phyloP scores from a whole-genome alignment of 2,329 filamentous ascomycete species.

The Aspergillus sp. region DNA sequence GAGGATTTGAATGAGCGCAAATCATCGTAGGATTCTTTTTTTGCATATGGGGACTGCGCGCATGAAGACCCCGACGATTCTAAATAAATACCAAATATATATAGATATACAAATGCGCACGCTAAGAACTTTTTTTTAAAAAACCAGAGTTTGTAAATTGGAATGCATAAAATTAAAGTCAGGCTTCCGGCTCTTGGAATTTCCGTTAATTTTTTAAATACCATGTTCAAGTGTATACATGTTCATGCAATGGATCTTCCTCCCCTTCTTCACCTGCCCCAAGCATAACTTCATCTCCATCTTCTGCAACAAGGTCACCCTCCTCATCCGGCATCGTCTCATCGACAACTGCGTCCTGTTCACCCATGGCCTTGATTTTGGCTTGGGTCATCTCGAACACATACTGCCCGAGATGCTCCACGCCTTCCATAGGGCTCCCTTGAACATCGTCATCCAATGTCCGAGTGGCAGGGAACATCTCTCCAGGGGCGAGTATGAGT shows the following conservation, averaged over 20 bases:
- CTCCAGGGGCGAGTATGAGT: conserved; percentile 76
- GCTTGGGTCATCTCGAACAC: conserved; percentile 93
- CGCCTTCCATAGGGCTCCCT: conserved; percentile 75
- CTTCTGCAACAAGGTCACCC: conserved; percentile 27
- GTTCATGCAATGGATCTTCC: conserved; percentile 35
- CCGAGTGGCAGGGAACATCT: conserved; percentile 75
- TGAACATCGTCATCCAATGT: conserved; percentile 48
- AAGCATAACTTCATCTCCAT: conserved; percentile 37
- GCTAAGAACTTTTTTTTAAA: background rate
- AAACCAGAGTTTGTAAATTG: background rate
- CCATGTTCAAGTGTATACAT: conserved; percentile 14
- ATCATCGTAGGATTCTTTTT: background rate
- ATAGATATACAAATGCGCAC: background rate
- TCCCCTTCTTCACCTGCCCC: conserved; percentile 35
- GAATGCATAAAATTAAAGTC: background rate
- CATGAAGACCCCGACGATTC: background rate
- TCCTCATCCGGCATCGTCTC: conserved; percentile 32
- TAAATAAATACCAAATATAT: background rate
- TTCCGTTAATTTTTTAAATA: background rate
- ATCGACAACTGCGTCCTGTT: conserved; percentile 38
- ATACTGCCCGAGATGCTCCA: conserved; percentile 94
- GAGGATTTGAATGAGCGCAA: conserved; percentile 48
- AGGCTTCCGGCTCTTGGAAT: background rate
- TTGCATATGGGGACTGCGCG: background rate
- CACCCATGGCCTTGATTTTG: conserved; percentile 60